Conservation (phyloP, 768 basidiomycete species). For the Phylloporus sp. region DNA sequence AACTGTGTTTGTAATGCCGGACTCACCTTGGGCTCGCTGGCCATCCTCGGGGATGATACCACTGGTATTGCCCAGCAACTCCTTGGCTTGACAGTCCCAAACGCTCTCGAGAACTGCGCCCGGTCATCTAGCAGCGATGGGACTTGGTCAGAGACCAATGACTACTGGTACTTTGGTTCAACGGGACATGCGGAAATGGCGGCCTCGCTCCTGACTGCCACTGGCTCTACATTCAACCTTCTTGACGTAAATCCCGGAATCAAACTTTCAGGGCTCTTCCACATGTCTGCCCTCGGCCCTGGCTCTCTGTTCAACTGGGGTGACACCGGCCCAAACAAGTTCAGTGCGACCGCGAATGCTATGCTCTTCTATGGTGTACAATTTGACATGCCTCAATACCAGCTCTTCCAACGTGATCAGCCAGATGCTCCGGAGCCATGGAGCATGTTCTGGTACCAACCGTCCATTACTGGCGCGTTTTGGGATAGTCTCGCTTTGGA, state of each 20-base stretch:
- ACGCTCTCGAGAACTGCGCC: slow-evolving; percentile 77
- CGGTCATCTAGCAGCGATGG: slow-evolving; percentile 64
- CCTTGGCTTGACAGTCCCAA: slow-evolving; percentile 64
- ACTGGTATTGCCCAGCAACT: slow-evolving; percentile 67
- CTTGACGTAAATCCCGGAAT: slow-evolving; percentile 68
- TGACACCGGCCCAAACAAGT: slow-evolving; percentile 84
- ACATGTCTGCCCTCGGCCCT: slow-evolving; percentile 83
- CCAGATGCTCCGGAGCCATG: slow-evolving; percentile 78
- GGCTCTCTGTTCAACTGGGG: slow-evolving; percentile 77
- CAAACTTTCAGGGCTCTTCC: slow-evolving; percentile 73
- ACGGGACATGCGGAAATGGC: slow-evolving; percentile 89
- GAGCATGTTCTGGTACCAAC: slow-evolving; percentile 94
- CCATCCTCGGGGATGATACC: slow-evolving; percentile 81
- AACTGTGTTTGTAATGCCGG: slow-evolving; percentile 96
- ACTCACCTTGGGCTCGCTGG: slow-evolving; percentile 83
- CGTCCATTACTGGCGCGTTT: slow-evolving; percentile 78
- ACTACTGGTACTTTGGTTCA: slow-evolving; percentile 95
- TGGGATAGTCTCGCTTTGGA: slow-evolving; percentile 87
- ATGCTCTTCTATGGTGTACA: slow-evolving; percentile 74
- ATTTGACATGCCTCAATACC: slow-evolving; percentile 68
- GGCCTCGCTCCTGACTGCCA: slow-evolving; percentile 76
- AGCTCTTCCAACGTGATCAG: slow-evolving; percentile 90
- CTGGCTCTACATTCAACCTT: slow-evolving; percentile 78
- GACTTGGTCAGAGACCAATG: slow-evolving; percentile 89
- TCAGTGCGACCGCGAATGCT: slow-evolving; percentile 85